A percentile compares a stretch with the other conserved stretches of the same genome.
phyloP scores from a whole-genome alignment of 805 yeast genomes.

The Novakomyces olei region DNA sequence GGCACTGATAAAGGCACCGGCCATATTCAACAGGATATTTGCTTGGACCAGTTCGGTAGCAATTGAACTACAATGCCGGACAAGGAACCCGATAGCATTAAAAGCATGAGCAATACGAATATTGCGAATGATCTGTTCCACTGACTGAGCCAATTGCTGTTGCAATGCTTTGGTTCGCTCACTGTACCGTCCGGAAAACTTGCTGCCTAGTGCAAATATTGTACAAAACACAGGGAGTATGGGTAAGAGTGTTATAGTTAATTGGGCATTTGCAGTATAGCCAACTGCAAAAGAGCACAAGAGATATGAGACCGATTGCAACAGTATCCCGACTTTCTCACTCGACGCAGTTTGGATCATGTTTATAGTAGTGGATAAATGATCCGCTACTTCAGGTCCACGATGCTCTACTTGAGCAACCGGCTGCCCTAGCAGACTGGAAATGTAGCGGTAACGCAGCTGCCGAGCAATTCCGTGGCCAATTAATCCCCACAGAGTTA shows the following conservation, averaged over 20 bases:
- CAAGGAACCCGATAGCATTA: not conserved
- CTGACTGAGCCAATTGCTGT: not conserved
- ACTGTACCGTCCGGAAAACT: not conserved
- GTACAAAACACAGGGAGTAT: not conserved
- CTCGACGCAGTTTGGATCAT: not conserved
- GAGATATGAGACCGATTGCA: not conserved
- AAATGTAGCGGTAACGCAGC: not conserved
- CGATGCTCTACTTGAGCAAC: not conserved
- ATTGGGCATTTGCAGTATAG: not conserved
- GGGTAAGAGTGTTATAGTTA: not conserved
- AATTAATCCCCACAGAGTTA: not conserved
- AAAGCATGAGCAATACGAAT: not conserved
- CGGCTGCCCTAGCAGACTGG: not conserved
- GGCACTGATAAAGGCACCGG: constrained; percentile 16
- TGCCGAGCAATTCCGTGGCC: not conserved
- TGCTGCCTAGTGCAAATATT: not conserved
- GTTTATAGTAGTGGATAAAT: not conserved
- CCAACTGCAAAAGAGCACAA: not conserved
- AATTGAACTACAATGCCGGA: not conserved
- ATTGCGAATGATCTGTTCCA: not conserved
- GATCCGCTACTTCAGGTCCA: too few relatives aligned
- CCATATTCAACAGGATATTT: not conserved
- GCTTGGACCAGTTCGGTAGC: not conserved
- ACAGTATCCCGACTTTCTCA: not conserved
- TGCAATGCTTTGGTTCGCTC: not conserved